phyloP scores from a whole-genome alignment of 176 grass and related monocot genomes.

The bread wheat (Triticum aestivum) region DNA sequence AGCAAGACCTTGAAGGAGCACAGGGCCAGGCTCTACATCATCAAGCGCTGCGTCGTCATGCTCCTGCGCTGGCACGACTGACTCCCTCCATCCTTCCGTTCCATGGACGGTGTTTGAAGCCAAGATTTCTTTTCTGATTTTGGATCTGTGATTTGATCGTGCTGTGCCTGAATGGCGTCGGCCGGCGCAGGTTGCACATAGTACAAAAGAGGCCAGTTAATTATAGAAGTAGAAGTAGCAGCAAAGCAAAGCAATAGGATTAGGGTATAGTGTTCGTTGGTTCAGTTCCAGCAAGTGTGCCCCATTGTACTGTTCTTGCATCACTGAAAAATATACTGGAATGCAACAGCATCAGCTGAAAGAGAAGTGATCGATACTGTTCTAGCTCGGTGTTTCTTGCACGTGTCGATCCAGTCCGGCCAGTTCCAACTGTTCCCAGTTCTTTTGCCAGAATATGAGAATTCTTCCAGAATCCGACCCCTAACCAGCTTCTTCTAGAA shows the following conservation, averaged over 20 bases:
- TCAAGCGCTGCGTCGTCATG: constrained; percentile 63
- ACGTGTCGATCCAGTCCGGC: too few species aligned
- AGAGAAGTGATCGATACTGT: too few species aligned
- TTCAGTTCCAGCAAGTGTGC: neutral
- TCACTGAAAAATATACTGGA: neutral
- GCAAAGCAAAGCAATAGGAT: neutral
- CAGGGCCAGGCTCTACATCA: constrained; percentile 54
- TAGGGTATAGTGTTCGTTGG: neutral
- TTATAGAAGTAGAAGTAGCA: neutral
- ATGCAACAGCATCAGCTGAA: too few species aligned
- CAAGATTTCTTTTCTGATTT: neutral
- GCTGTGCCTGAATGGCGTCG: neutral
- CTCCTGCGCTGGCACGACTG: constrained; percentile 49
- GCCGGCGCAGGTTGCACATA: neutral
- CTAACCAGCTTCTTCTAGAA: too few species aligned
- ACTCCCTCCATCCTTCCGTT: neutral
- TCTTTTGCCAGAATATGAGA: too few species aligned
- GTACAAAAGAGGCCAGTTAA: neutral
- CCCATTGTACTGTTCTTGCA: neutral
- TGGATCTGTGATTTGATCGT: too few species aligned
- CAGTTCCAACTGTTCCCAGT: too few species aligned
- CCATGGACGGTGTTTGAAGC: neutral
- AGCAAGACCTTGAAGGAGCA: constrained; percentile 42
- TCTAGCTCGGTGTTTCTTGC: too few species aligned
- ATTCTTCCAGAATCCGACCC: too few species aligned